Evolutionary conservation across 2,329 filamentous ascomycete genomes (phyloP).

Genomic region (Hypomyces rosellus): DNA sequence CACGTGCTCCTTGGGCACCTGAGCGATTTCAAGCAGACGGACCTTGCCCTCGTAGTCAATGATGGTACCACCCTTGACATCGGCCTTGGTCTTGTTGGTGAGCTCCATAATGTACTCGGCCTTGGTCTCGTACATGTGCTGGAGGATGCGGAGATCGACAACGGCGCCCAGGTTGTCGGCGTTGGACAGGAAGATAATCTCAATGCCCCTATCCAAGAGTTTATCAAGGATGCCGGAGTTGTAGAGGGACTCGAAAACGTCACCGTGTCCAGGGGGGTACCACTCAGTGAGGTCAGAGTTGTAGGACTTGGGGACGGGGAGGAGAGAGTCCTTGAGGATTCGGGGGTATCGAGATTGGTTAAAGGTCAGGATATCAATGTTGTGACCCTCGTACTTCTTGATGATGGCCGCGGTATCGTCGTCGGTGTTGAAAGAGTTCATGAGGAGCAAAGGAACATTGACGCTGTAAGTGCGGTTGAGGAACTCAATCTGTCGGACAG

Average conservation of each 20-base stretch:
- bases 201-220: conserved; percentile 89
- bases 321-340: conserved; percentile 95
- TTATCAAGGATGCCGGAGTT: conserved; percentile 98
- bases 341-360: conserved; percentile 98
- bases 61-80: conserved; percentile 99
- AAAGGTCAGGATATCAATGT: conserved; percentile 99
- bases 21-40: conserved; percentile 94
- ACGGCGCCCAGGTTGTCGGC: conserved; percentile 98
- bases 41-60: conserved; percentile 98
- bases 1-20: conserved; percentile 99
- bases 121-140: conserved; percentile 98
- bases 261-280: conserved; percentile 98
- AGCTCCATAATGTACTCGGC: conserved; percentile 99
- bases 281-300: conserved; percentile 89
- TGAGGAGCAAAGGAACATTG: conserved; percentile 96
- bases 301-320: conserved; percentile 86
- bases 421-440: conserved; percentile 99
- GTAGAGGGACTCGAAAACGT: conserved; percentile 99
- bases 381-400: conserved; percentile 99
- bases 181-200: conserved; percentile 98
- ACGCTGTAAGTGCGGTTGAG: conserved; percentile 96
- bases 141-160: conserved; percentile 93
- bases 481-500: conserved; percentile 97
- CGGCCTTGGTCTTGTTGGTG: conserved; percentile 99
- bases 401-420: conserved; percentile 97